Evolutionary conservation across 495 filamentous ascomycete species (phyloP), one percentile per base, ranked within the genome.

Genomic region (Penicillium lagena): DNA sequence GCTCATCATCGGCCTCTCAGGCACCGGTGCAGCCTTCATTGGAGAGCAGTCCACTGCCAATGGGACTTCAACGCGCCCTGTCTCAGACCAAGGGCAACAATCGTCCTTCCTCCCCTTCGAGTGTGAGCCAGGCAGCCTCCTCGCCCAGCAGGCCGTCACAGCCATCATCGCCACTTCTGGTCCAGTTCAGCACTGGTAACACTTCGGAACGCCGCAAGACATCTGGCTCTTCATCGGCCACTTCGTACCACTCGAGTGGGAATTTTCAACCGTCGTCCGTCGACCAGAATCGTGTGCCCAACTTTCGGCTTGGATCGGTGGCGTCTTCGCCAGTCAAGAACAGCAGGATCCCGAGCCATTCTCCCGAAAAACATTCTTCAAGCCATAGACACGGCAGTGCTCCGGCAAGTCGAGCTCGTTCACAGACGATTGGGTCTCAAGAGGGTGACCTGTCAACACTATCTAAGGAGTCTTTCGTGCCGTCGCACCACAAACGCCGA

Each of bases 371-470:
- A 40, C 59, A 60, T 31, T 52, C 60, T 10, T 59, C 65, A 1
- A 63, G 58, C 12, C 66, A 70, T 30, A 60, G 70, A n/a, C 64
- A 71, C 39, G 72, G 72, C 29, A 69, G 71, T 45, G 55, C 54
- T 5, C 63, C 77, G 7, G 68, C 73, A 17, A 72, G 77, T 33
- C 80, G 93, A 44, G 81, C 89, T 28, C 76, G 93, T 41, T 97
- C 93, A 17, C 79, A 95, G 50, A 98, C 93, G 2, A 87, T 96
- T 43, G 93, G 93, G 7, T 97, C 93, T 13, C 86, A 95, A 58
- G 93, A 97, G 64, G 85, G 85, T 7, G 94, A 91, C 70, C 13
- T 60, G 39, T 60, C 61, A 9, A 60, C 60, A 8, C 45, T 66
- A 9, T 41, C 80, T n/a, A 71, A 81, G 37, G 83, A 95, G 48